Base-by-base conservation (phyloP, 1,284 basidiomycete species). In the Cryptococcus neoformans region DNA sequence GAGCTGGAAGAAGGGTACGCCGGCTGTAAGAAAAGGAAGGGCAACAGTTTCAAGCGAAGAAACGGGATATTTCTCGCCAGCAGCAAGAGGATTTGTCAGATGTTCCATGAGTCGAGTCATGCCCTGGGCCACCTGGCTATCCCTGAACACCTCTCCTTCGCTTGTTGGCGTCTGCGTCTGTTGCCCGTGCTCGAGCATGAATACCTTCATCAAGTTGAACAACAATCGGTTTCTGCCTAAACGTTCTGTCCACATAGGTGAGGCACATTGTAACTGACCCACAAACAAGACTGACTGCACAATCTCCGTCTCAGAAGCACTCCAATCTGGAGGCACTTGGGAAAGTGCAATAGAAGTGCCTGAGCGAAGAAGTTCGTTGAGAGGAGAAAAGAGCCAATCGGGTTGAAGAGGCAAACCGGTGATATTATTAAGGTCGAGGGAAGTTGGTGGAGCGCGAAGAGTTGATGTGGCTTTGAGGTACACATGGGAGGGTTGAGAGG, bases 171-270 rank as follows among this genome's bases (percentile, higher is more conserved):
- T 62, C 28, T 59, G 58, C 28, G 63, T 63, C 42, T 62, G 57
- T 55, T 80, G 73, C 53, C 75, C 72, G 74, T 94, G 88, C 73
- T 96, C 94, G 16, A 98, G 84, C 91, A 96, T 93, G 78, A 92
- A 94, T 11, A 97, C 86, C 67, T 91, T 92, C 89, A 95, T 92
- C 63, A 90, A 87, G 39, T 83, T 84, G 63, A 95, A 88, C 3
- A 87, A 78, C 1, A 81, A 79, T 16, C 46, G 35, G 8, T 64
- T 64, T 44, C 66, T 50, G 49, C 54, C 51, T 40, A 60, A 37
- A 14, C 21, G 46, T 49, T 57, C 72, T 11, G 45, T 12, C 39
- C 41, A 34, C n/a, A 36, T 42, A n/a, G 46, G 28, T 41, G 34
- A 39, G 10, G 36, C 36, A 38, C 53, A 54, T 3, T 37, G 36